Evolutionary conservation across 2,329 filamentous ascomycete genomes (phyloP).

Genomic region (Alternaria postmessia): DNA sequence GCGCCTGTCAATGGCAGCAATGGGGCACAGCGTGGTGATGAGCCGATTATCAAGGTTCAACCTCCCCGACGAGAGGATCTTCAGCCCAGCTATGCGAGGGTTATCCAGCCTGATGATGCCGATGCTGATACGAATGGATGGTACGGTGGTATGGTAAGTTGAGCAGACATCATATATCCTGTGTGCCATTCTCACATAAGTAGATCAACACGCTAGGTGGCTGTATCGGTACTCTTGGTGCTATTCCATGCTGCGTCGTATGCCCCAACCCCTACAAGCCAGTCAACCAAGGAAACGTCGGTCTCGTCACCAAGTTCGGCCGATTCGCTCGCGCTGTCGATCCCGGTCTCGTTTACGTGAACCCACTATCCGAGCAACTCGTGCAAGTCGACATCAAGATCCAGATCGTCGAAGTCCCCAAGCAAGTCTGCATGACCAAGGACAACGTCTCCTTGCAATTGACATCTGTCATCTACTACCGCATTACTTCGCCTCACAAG

Average conservation of each 20-base stretch:
- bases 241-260: constrained; percentile 87
- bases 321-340: constrained; percentile 95
- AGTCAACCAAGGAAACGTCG: constrained; percentile 91
- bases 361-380: constrained; percentile 88
- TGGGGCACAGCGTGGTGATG: constrained; percentile 22
- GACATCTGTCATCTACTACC: constrained; percentile 98
- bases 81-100: constrained; percentile 79
- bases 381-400: constrained; percentile 98
- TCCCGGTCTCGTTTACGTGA: constrained; percentile 95
- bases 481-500: constrained; percentile 94
- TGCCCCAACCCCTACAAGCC: constrained; percentile 97
- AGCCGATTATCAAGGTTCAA: constrained; percentile 67
- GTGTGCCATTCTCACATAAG: constrained; percentile 1
- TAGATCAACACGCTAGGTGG: constrained; percentile 76
- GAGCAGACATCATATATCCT: background rate
- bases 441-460: constrained; percentile 96
- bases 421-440: constrained; percentile 99
- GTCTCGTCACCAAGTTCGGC: constrained; percentile 94
- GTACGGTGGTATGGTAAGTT: constrained; percentile 77
- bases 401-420: constrained; percentile 95
- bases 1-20: constrained; percentile 32
- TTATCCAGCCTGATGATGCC: constrained; percentile 67
- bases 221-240: constrained; percentile 79
- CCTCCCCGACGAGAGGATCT: constrained; percentile 84
- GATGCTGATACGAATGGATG: constrained; percentile 80